Percentiles rank a stretch among this genome's conserved stretches.
Conservation (phyloP, 2,329 filamentous ascomycete genomes). For the Diaporthe helianthi region DNA sequence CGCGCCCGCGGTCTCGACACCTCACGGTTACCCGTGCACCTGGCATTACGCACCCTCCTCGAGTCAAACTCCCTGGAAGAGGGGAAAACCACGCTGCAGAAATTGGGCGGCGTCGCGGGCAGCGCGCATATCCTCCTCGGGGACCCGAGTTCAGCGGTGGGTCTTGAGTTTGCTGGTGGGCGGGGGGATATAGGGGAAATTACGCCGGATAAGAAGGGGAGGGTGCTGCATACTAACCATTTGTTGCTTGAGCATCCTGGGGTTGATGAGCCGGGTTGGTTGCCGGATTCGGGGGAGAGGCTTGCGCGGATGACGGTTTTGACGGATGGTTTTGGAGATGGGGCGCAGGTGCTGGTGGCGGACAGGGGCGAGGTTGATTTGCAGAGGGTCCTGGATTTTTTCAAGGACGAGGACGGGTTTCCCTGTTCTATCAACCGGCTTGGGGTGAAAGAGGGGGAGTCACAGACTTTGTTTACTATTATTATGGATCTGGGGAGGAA, state of each 20-base stretch:
- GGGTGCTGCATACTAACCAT: conserved; percentile 32
- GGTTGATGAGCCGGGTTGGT: conserved; percentile 25
- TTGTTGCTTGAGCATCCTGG: conserved; percentile 26
- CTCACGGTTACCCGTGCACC: conserved; percentile 63
- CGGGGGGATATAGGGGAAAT: conserved; percentile 7
- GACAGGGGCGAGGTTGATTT: not conserved
- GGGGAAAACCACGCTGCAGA: not conserved
- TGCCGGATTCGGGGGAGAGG: conserved; percentile 20
- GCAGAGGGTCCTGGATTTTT: not conserved
- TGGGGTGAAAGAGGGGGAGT: not conserved
- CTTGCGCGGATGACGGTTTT: conserved; percentile 4
- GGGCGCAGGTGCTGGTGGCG: not conserved
- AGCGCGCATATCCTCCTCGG: conserved; percentile 34
- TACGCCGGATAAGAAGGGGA: not conserved
- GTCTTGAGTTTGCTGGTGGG: conserved; percentile 33
- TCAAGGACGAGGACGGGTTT: conserved; percentile 29
- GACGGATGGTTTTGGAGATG: not conserved
- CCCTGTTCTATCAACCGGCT: conserved; percentile 32
- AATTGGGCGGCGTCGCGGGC: conserved; percentile 21
- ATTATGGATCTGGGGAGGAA: conserved; percentile 28
- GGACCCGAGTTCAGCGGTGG: conserved; percentile 1
- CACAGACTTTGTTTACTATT: conserved; percentile 31
- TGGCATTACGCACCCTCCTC: conserved; percentile 62
- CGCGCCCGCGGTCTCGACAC: conserved; percentile 60
- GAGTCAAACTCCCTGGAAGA: conserved; percentile 51